Evolutionary conservation across 768 basidiomycete species (phyloP).

Genomic region (Leccinum incarnatum): DNA sequence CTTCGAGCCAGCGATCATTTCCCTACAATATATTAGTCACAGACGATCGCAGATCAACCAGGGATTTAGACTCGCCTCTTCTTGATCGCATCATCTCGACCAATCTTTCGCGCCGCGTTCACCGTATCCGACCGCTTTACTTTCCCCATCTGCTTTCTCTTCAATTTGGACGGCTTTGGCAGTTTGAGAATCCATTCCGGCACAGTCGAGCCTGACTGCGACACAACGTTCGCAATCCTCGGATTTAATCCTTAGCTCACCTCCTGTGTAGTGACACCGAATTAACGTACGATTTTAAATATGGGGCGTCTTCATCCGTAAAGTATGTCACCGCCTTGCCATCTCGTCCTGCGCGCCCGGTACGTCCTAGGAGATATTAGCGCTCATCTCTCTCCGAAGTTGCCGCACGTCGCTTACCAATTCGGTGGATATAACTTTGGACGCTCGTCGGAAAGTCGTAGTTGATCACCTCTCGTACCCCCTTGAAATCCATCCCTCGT

Average conservation of each 20-base stretch:
- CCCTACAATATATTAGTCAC: conserved; percentile 41
- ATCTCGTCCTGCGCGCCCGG: conserved; percentile 88
- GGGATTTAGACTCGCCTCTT: conserved; percentile 50
- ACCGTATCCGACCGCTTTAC: conserved; percentile 74
- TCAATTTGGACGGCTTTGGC: conserved; percentile 90
- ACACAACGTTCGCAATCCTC: conserved; percentile 94
- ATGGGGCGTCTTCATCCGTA: conserved; percentile 89
- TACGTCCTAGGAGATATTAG: conserved; percentile 60
- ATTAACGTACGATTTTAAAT: conserved; percentile 76
- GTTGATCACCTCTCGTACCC: conserved; percentile 91
- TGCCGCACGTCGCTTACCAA: conserved; percentile 50
- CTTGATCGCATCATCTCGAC: conserved; percentile 68
- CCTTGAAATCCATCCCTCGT: conserved; percentile 97
- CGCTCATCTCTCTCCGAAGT: background rate
- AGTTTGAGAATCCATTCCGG: conserved; percentile 95
- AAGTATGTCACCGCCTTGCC: conserved; percentile 96
- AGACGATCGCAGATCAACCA: background rate
- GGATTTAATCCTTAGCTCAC: conserved; percentile 7
- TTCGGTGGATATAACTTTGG: conserved; percentile 94
- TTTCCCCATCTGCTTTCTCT: conserved; percentile 82
- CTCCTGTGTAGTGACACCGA: background rate
- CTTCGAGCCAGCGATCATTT: conserved; percentile 77
- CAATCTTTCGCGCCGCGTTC: conserved; percentile 66
- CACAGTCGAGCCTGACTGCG: conserved; percentile 86
- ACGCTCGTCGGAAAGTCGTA: conserved; percentile 96